Percentiles rank a stretch among this genome's conserved stretches.
phyloP scores from a whole-genome alignment of 768 basidiomycete genomes.

The Mycena chlorophos region DNA sequence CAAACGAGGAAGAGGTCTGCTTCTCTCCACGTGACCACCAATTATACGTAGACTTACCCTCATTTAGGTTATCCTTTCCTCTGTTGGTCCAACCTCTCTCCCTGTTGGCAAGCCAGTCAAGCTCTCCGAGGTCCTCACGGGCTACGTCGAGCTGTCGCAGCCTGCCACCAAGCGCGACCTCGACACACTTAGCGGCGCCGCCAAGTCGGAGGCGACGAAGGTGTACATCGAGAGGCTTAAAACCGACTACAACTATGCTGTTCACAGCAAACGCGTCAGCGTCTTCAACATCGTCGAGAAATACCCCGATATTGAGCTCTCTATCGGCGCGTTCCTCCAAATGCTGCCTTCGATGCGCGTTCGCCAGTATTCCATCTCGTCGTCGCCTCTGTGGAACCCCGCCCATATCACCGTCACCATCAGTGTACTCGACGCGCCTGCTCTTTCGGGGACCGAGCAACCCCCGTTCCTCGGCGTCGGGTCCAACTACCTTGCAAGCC shows the following conservation, averaged over 20 bases:
- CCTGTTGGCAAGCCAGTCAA: constrained; percentile 40
- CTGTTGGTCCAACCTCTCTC: constrained; percentile 39
- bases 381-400: constrained; percentile 47
- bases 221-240: constrained; percentile 32
- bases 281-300: constrained; percentile 44
- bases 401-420: constrained; percentile 45
- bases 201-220: constrained; percentile 27
- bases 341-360: constrained; percentile 49
- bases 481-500: constrained; percentile 43
- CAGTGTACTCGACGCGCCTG: constrained; percentile 42
- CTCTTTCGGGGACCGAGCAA: constrained; percentile 31
- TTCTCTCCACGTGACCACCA: background rate
- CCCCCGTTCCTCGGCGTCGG: constrained; percentile 46
- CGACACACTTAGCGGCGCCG: constrained; percentile 29
- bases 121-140: constrained; percentile 38
- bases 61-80: constrained; percentile 37
- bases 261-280: constrained; percentile 38
- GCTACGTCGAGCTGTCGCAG: constrained; percentile 51
- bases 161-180: constrained; percentile 46
- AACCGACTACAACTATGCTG: constrained; percentile 33
- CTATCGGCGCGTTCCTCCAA: constrained; percentile 39
- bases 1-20: constrained; percentile 40
- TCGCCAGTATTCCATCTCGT: constrained; percentile 53
- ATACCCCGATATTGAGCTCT: constrained; percentile 36
- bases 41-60: too few relatives aligned